Evolutionary conservation across 306 rosid genomes (phyloP), one percentile per base, ranked within the genome.

Genomic region (Senna tora): DNA sequence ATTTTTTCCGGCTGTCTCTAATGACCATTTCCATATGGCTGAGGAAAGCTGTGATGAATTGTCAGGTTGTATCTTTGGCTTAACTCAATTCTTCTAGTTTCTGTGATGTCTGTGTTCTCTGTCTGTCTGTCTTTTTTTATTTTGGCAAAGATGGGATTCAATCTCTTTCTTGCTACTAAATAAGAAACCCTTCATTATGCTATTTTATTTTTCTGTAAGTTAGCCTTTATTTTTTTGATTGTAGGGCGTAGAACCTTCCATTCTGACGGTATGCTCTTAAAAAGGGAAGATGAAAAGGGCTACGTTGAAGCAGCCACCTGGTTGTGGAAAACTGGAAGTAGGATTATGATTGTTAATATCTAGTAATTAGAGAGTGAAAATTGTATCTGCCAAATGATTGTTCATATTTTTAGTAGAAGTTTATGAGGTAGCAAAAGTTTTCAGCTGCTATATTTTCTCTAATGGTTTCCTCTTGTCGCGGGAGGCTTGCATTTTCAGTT

Each of bases 41-140:
- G 69, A 78, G 69, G 77, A 80, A 57, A 57, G 66, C 61, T 46
- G 9, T 67, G 81, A 80, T 59, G 86, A 80, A 75, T 50, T 69
- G 67, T 53, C 87, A 90, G 96, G 96, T 90, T 67, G 39, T 57
- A 61, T 56, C 52, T 67, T 79, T 67, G 46, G 46, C 73, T 46
- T 61, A 61, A 32, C 71, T 25, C 73, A 51, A n/a, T 70, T 52
- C 49, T 5, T 7, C 13, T 12, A 4, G 2, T 9, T 45, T 36
- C 14, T 28, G 10, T 15, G 21, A 38, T 64, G 16, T 50, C 58
- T 69, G 5, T 30, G 38, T 59, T 49, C 67, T 49, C 14, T 63
- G 38, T 71, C 63, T 59, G 4, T 65, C 21, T 59, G 53, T 55
- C 0, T 61, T 56, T 58, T 74, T 68, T 52, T 77, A n/a, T n/a